Conservation (phyloP, 2,329 filamentous ascomycete genomes). For the Fusarium liriodendri region DNA sequence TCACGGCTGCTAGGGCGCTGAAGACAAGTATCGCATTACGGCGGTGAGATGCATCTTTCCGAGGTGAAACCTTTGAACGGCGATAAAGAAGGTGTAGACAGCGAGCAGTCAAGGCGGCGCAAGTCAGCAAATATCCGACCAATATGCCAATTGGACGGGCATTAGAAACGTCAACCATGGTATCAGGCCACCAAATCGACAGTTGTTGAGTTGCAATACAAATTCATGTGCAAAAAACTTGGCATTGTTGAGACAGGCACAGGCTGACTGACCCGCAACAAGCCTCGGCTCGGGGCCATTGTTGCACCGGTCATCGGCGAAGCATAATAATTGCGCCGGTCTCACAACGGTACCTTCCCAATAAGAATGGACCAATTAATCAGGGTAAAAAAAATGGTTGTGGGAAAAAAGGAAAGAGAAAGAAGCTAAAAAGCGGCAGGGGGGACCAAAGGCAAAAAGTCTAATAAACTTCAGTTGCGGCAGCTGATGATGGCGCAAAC, state of each 20-base stretch:
- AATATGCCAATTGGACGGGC: constrained; percentile 36
- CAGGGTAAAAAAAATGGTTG: background rate
- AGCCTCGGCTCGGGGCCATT: background rate
- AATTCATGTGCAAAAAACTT: background rate
- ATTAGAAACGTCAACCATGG: constrained; percentile 20
- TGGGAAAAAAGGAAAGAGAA: background rate
- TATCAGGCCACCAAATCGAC: background rate
- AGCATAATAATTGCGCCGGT: background rate
- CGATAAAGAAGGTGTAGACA: constrained; percentile 28
- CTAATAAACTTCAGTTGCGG: background rate
- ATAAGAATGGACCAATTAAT: background rate
- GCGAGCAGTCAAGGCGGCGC: constrained; percentile 23
- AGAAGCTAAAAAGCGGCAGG: background rate
- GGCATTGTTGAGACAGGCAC: background rate
- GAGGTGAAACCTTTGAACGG: background rate
- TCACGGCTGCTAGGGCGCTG: constrained; percentile 34
- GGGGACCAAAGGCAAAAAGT: background rate
- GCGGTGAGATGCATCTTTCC: background rate
- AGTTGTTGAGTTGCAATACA: background rate
- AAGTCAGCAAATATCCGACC: constrained; percentile 35
- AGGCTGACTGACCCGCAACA: background rate
- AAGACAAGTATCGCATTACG: constrained; percentile 29
- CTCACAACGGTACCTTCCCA: background rate
- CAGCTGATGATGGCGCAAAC: background rate
- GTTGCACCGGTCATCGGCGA: background rate